Conservation (phyloP, 768 basidiomycete species). For the Termitomyces sp. region DNA sequence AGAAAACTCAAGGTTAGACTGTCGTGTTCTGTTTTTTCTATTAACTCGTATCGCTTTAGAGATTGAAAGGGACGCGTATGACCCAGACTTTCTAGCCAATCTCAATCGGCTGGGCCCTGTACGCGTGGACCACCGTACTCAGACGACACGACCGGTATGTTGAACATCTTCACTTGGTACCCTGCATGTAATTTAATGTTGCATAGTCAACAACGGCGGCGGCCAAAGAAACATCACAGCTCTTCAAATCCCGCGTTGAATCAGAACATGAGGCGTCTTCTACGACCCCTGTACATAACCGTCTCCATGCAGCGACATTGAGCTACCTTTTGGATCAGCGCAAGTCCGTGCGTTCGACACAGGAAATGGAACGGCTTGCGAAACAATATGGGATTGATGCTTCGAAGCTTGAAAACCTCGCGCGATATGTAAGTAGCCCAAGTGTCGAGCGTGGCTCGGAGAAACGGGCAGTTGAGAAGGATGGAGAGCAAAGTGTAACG, state of each 20-base stretch:
- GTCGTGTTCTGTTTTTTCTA: constrained; percentile 1
- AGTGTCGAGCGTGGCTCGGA: constrained; percentile 49
- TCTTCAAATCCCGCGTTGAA: constrained; percentile 50
- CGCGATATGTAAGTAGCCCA: constrained; percentile 59
- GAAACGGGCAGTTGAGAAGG: constrained; percentile 40
- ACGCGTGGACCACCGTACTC: constrained; percentile 63
- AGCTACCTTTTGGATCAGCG: constrained; percentile 60
- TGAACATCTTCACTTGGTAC: constrained; percentile 10
- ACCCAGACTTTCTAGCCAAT: constrained; percentile 70
- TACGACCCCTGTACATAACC: constrained; percentile 41
- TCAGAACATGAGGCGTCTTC: constrained; percentile 55
- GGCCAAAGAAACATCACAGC: constrained; percentile 29
- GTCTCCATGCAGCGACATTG: constrained; percentile 49
- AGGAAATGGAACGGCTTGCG: constrained; percentile 49
- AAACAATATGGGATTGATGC: constrained; percentile 53
- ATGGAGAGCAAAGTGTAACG: constrained; percentile 52
- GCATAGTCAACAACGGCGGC: constrained; percentile 8
- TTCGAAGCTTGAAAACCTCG: constrained; percentile 46
- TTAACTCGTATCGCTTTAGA: constrained; percentile 30
- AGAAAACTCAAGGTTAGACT: constrained; percentile 42
- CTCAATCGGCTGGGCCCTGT: constrained; percentile 65
- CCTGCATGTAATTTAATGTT: background rate
- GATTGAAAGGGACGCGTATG: constrained; percentile 61
- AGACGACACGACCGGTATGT: constrained; percentile 42
- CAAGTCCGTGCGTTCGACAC: constrained; percentile 39